These are phyloP conservation scores for Xylaria arbuscula DNA, from an alignment of 2,329 filamentous ascomycete genomes.

Conservation along the genomic window DNA sequence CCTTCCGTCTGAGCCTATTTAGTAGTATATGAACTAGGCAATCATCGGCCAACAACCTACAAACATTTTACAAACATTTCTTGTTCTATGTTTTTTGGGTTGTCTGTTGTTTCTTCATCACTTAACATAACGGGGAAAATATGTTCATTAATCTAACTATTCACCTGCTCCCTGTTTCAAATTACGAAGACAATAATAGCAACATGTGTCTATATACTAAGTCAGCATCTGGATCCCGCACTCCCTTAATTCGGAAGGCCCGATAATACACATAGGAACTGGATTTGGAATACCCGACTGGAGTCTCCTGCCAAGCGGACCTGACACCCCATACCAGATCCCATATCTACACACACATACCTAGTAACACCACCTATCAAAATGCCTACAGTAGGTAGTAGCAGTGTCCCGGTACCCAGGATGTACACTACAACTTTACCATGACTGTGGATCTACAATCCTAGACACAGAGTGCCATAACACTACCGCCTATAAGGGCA, in stretches of 20 bases:
- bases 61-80: too few species aligned
- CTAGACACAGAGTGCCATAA: not conserved
- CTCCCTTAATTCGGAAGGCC: constrained; percentile 37
- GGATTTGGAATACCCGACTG: constrained; percentile 36
- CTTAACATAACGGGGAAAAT: not conserved
- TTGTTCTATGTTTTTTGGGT: not conserved
- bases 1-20: not conserved
- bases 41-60: not conserved
- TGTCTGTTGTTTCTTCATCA: not conserved
- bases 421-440: not conserved
- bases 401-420: not conserved
- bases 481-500: constrained; percentile 22
- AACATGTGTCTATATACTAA: constrained; percentile 9
- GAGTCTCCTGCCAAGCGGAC: constrained; percentile 24
- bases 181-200: constrained; percentile 21
- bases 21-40: not conserved
- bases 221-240: constrained; percentile 29
- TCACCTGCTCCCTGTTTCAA: constrained; percentile 24
- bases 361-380: not conserved
- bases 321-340: constrained; percentile 14
- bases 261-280: constrained; percentile 33
- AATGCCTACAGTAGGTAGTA: not conserved
- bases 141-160: not conserved
- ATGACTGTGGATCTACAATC: constrained; percentile 3
- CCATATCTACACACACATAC: not conserved